A percentile compares a stretch with the other conserved stretches of the same genome.
phyloP scores from a whole-genome alignment of 495 filamentous ascomycete species.

The Elaphomyces granulatus region DNA sequence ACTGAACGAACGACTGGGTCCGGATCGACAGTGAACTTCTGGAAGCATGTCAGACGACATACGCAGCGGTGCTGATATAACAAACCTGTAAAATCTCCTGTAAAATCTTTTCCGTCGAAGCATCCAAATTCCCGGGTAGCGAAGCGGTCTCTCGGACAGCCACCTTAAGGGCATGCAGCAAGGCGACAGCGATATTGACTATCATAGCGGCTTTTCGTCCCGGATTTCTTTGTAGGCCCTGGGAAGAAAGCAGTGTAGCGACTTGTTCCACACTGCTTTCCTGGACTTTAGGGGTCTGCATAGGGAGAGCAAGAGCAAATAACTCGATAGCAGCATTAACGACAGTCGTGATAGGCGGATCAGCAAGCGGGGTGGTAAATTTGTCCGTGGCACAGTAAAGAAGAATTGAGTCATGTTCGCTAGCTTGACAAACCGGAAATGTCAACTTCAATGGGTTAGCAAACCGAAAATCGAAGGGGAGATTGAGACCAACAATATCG shows the following conservation, averaged over 20 bases:
- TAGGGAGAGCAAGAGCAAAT: constrained; percentile 78
- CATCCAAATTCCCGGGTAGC: constrained; percentile 55
- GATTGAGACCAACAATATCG: constrained; percentile 35
- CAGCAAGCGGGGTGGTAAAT: constrained; percentile 40
- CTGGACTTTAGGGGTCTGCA: constrained; percentile 81
- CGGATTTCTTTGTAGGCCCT: constrained; percentile 66
- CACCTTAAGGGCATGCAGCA: constrained; percentile 69
- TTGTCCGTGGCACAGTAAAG: constrained; percentile 47
- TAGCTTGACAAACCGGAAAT: constrained; percentile 66
- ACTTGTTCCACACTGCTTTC: constrained; percentile 92
- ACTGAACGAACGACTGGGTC: constrained; percentile 78
- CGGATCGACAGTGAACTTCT: constrained; percentile 61
- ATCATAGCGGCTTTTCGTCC: constrained; percentile 79
- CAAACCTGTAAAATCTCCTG: constrained; percentile 64
- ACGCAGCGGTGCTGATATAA: neutral
- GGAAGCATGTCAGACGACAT: constrained; percentile 7
- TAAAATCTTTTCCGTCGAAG: constrained; percentile 71
- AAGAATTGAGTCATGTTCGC: constrained; percentile 79
- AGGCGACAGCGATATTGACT: constrained; percentile 74
- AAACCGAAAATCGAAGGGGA: neutral
- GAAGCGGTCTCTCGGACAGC: constrained; percentile 64
- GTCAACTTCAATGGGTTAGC: constrained; percentile 27
- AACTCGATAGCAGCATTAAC: constrained; percentile 86
- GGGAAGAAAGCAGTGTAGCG: constrained; percentile 67
- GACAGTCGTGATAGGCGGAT: constrained; percentile 82